Evolutionary conservation across 768 basidiomycete species (phyloP).

Genomic region (Chalciporus piperatus): DNA sequence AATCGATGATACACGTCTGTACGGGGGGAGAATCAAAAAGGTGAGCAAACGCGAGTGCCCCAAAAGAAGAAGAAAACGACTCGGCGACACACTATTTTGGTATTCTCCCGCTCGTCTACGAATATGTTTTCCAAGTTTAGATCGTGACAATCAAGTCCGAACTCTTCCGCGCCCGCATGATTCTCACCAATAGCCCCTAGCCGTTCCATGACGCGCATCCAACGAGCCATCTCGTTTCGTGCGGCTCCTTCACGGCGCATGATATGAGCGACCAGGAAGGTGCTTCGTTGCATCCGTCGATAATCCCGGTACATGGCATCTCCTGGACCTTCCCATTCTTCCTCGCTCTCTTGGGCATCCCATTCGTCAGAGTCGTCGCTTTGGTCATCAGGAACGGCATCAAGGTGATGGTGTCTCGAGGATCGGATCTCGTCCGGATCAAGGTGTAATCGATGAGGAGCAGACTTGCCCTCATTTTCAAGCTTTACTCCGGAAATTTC

Average conservation of each 20-base stretch:
- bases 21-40: not conserved
- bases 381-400: conserved; percentile 67
- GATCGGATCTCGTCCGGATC: conserved; percentile 75
- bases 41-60: conserved; percentile 1
- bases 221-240: conserved; percentile 67
- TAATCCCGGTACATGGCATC: conserved; percentile 82
- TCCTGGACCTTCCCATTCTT: conserved; percentile 70
- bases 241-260: conserved; percentile 60
- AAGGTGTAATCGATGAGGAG: conserved; percentile 74
- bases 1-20: conserved; percentile 85
- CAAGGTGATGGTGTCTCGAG: conserved; percentile 66
- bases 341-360: conserved; percentile 77
- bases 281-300: conserved; percentile 73
- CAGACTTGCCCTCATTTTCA: conserved; percentile 75
- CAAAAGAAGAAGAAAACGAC: not conserved
- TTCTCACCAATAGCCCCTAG: conserved; percentile 37
- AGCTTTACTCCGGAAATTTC: conserved; percentile 71
- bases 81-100: conserved; percentile 59
- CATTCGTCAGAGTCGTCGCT: conserved; percentile 79
- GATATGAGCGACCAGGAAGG: conserved; percentile 74
- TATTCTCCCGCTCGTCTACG: conserved; percentile 65
- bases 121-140: conserved; percentile 83
- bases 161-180: conserved; percentile 47
- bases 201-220: conserved; percentile 65
- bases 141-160: conserved; percentile 83